phyloP scores from a whole-genome alignment of 306 rosid genomes.

The Mucuna pruriens region DNA sequence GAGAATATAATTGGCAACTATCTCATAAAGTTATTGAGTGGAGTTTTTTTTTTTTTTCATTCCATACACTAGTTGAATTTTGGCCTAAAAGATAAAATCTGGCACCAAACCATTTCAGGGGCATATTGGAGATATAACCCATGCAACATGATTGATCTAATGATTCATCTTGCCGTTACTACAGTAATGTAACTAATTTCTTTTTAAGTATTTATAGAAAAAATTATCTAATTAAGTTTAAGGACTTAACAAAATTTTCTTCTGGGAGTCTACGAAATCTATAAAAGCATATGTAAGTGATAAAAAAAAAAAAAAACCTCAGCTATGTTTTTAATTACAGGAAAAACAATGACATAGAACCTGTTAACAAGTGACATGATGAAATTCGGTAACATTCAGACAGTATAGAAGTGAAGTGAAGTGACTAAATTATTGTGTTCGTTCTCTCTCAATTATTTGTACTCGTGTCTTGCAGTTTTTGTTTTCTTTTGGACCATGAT shows the following conservation, averaged over 20 bases:
- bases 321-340: too few species aligned
- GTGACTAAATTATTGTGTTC: background rate
- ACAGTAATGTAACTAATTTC: too few species aligned
- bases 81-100: background rate
- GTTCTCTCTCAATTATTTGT: background rate
- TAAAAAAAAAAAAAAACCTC: too few species aligned
- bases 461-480: slow-evolving; percentile 3
- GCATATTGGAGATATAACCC: background rate
- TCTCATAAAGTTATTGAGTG: background rate
- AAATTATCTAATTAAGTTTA: too few species aligned
- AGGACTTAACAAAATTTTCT: too few species aligned
- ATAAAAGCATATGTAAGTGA: too few species aligned
- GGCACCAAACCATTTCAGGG: background rate
- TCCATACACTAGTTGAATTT: background rate
- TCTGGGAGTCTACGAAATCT: too few species aligned
- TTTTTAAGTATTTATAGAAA: too few species aligned
- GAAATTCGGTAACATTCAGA: background rate
- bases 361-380: too few species aligned
- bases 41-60: background rate
- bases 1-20: too few species aligned
- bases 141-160: background rate
- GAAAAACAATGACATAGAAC: too few species aligned
- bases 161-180: background rate
- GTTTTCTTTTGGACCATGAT: background rate
- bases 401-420: background rate